phyloP scores from a whole-genome alignment of 305 asterid species.

The Solanum chacoense region DNA sequence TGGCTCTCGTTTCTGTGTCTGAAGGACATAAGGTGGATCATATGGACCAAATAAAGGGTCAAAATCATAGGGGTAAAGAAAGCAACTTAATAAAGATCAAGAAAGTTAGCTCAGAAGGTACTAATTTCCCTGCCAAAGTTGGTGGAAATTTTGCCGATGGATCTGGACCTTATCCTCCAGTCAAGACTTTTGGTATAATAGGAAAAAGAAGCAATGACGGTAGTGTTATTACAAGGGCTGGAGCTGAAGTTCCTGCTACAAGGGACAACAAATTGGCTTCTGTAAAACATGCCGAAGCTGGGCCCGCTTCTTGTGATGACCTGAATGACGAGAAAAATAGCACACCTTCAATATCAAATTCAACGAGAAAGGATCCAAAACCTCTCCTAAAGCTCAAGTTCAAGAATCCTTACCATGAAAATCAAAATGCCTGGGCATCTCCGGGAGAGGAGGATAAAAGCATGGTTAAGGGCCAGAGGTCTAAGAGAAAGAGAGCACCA shows the following conservation, averaged over 20 bases:
- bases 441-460: conserved; percentile 53
- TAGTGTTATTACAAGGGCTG: conserved; percentile 23
- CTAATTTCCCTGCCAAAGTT: conserved; percentile 25
- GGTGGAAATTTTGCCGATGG: conserved; percentile 30
- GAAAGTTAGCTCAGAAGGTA: conserved; percentile 32
- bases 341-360: conserved; percentile 24
- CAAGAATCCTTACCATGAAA: conserved; percentile 49
- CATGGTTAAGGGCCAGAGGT: conserved; percentile 79
- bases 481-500: conserved; percentile 71
- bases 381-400: conserved; percentile 70
- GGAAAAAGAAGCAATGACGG: conserved; percentile 45
- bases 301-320: conserved; percentile 25
- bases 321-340: conserved; percentile 28
- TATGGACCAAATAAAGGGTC: background rate
- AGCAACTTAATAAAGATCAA: conserved; percentile 45
- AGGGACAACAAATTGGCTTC: conserved; percentile 34
- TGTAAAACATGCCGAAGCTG: conserved; percentile 21
- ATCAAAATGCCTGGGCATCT: conserved; percentile 35
- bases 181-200: conserved; percentile 20
- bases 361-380: conserved; percentile 42
- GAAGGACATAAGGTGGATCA: background rate
- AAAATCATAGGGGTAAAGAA: conserved; percentile 12
- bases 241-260: conserved; percentile 30
- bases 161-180: conserved; percentile 33
- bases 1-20: background rate